Conservation (phyloP, 768 basidiomycete species). For the Pilatotrama ljubarskyi region DNA sequence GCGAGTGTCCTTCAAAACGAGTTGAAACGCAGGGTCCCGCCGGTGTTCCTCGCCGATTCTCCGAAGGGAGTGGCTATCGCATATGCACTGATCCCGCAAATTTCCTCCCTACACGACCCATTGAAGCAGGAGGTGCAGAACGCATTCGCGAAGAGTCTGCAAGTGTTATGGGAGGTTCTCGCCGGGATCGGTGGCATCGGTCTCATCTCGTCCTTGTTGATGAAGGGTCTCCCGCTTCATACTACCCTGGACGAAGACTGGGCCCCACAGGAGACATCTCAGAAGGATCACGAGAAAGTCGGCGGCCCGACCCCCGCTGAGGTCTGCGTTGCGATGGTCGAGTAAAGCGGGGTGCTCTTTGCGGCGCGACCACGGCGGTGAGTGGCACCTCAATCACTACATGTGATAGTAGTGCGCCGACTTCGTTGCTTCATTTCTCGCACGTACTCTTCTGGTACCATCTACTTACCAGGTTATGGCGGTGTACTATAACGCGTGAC, state of each 20-base stretch:
- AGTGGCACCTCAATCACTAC: too few relatives aligned
- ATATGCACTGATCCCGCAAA: slow-evolving; percentile 34
- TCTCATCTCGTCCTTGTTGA: slow-evolving; percentile 26
- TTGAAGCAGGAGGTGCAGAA: slow-evolving; percentile 29
- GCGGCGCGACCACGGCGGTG: too few relatives aligned
- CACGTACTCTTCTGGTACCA: too few relatives aligned
- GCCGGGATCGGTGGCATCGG: slow-evolving; percentile 33
- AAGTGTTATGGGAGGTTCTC: slow-evolving; percentile 35
- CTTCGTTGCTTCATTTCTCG: too few relatives aligned
- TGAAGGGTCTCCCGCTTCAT: slow-evolving; percentile 34
- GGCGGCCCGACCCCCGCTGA: too few relatives aligned
- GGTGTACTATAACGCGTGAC: too few relatives aligned
- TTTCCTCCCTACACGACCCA: slow-evolving; percentile 28
- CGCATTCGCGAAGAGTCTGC: slow-evolving; percentile 34
- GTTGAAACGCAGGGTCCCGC: slow-evolving; percentile 35
- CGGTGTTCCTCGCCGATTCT: slow-evolving; percentile 28
- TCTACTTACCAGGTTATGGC: too few relatives aligned
- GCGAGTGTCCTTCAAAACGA: slow-evolving; percentile 40
- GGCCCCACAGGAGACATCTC: too few relatives aligned
- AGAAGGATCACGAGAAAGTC: too few relatives aligned
- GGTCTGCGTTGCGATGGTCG: too few relatives aligned
- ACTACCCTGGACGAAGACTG: slow-evolving; percentile 29
- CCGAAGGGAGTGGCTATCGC: slow-evolving; percentile 26
- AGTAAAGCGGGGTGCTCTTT: too few relatives aligned
- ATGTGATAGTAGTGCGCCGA: too few relatives aligned